Evolutionary conservation across 1,139 yeast species (phyloP), one percentile per base, ranked within the genome.

Genomic region (Neolecta irregularis): DNA sequence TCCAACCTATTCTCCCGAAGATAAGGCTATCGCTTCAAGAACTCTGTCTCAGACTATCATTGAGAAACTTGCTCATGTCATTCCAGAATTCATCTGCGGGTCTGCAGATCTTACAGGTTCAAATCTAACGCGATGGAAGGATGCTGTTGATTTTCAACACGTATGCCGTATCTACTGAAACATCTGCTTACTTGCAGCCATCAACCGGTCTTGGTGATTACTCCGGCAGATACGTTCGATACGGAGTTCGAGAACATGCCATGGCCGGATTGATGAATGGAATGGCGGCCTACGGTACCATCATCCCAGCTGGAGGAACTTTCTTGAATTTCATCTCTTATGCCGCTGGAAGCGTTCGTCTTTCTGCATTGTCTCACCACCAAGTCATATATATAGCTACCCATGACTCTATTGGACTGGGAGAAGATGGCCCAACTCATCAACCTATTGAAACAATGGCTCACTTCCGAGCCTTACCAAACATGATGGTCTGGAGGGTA

Each of bases 391-490:
- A 94, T 93, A 93, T 88, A 46, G 96, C 96, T 45, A 88, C 98
- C 48, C 98, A 88, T 64, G 98, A 88, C 64, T 88, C 98, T 39
- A 88, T 88, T 56, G 98, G 98, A 65, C 72, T 88, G 51, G 98
- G 98, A 66, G 98, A 88, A 69, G 98, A 88, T 58, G 98, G 98
- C 57, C 98, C 98, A 61, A 88, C 98, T 57, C 98, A 88, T 65
- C 98, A 88, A 69, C 99, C 99, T 62, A 81, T 88, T 53, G 99
- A 88, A 72, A 88, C 98, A 45, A 67, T 88, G 58, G 93, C 96
- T 44, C 98, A 88, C 64, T 74, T 91, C 64, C 81, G 99, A 71
- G 94, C 98, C 48, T 59, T 72, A 53, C 99, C 99, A 65, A 91
- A 91, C 70, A 55, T 74, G 52, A 72, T 76, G 59, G 96, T 88